A percentile compares a stretch with the other conserved stretches of the same genome.
phyloP scores from a whole-genome alignment of 805 yeast species.

The Phaffomyces antillensis region DNA sequence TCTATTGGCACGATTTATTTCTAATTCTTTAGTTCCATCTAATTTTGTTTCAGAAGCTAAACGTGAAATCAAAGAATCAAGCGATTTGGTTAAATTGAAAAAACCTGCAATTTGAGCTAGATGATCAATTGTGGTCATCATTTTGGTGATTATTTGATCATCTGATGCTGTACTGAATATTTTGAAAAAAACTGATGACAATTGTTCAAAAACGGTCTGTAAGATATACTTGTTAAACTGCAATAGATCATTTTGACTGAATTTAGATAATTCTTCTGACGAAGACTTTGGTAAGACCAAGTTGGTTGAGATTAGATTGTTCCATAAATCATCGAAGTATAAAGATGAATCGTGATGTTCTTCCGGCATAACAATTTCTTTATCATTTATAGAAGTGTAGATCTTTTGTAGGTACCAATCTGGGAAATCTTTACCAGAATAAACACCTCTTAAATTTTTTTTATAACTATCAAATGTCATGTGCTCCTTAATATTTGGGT shows the following conservation, averaged over 20 bases:
- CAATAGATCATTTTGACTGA: slow-evolving; percentile 26
- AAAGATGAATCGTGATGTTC: slow-evolving; percentile 91
- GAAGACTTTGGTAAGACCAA: slow-evolving; percentile 27
- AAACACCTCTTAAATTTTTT: slow-evolving; percentile 73
- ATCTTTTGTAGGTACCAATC: slow-evolving; percentile 78
- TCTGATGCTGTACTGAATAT: slow-evolving; percentile 87
- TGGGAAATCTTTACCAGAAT: slow-evolving; percentile 72
- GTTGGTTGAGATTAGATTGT: slow-evolving; percentile 46
- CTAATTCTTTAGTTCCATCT: slow-evolving; percentile 27
- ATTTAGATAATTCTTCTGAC: slow-evolving; percentile 8
- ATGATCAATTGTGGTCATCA: slow-evolving; percentile 84
- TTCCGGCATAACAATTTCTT: slow-evolving; percentile 96
- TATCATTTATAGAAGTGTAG: slow-evolving; percentile 69
- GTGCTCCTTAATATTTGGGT: slow-evolving; percentile 85
- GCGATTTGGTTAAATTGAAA: slow-evolving; percentile 46
- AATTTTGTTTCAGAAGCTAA: slow-evolving; percentile 67
- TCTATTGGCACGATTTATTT: slow-evolving; percentile 1
- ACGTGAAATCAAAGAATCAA: slow-evolving; percentile 60
- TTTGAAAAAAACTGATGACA: slow-evolving; percentile 65
- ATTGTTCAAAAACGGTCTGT: slow-evolving; percentile 49
- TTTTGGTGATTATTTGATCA: slow-evolving; percentile 79
- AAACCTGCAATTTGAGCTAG: slow-evolving; percentile 69
- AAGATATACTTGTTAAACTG: slow-evolving; percentile 72
- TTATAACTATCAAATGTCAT: slow-evolving; percentile 84
- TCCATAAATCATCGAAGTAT: slow-evolving; percentile 89